A percentile compares a stretch with the other conserved stretches of the same genome.
Conservation (phyloP, 164 flowering plant genomes). For the Dillenia turbinata region DNA sequence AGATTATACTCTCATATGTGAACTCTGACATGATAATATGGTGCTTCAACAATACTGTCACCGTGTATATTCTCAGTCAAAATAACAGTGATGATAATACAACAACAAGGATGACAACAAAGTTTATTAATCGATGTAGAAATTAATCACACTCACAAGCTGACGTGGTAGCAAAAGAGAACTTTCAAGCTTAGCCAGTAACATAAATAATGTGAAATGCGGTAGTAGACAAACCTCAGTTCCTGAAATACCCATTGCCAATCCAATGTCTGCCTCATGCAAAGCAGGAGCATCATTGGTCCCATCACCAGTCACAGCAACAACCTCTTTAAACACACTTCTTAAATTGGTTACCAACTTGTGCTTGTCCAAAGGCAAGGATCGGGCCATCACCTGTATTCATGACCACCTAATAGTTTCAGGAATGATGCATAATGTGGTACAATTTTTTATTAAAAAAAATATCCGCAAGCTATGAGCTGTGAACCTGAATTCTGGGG, state of each 20-base stretch:
- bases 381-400: conserved; percentile 39
- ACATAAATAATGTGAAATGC: not conserved
- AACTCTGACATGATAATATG: too few species aligned
- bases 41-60: too few species aligned
- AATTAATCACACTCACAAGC: not conserved
- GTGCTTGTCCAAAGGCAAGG: conserved; percentile 42
- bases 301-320: conserved; percentile 43
- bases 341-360: conserved; percentile 26
- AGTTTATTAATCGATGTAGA: not conserved
- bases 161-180: not conserved
- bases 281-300: conserved; percentile 45
- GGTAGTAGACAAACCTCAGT: conserved; percentile 31
- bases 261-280: conserved; percentile 46
- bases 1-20: too few species aligned
- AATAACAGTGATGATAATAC: not conserved
- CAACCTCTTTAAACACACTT: conserved; percentile 24
- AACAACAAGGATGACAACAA: not conserved
- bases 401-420: not conserved
- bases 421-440: too few species aligned
- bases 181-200: not conserved
- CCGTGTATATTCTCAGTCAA: not conserved
- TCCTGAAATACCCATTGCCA: conserved; percentile 50
- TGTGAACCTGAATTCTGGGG: conserved; percentile 36
- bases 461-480: not conserved
- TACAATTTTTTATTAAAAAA: too few species aligned